Evolutionary conservation across 139 green algal genomes (phyloP).

Genomic region (Penium margaritaceum): DNA sequence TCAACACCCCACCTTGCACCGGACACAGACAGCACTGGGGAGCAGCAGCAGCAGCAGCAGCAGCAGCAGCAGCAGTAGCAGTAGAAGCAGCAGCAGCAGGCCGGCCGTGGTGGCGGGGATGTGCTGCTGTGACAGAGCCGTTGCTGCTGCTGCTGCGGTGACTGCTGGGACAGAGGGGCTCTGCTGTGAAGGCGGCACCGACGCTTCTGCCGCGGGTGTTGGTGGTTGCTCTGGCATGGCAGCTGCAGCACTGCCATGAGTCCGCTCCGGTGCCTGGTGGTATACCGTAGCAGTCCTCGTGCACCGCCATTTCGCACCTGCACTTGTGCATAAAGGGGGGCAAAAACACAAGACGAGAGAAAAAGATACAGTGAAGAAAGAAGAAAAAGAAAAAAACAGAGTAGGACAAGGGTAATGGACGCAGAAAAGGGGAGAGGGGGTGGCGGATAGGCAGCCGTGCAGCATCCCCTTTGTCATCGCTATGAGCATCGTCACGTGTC

Average conservation of each 20-base stretch:
- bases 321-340: neutral
- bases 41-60: too few relatives aligned
- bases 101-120: too few relatives aligned
- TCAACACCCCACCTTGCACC: conserved; percentile 25
- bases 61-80: too few relatives aligned
- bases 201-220: too few relatives aligned
- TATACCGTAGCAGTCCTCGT: conserved; percentile 37
- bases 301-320: conserved; percentile 39
- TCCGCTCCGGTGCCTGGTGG: neutral
- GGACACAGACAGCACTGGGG: conserved; percentile 11
- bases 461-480: neutral
- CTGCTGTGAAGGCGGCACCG: too few relatives aligned
- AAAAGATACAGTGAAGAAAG: neutral
- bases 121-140: neutral
- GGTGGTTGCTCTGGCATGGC: neutral
- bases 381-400: neutral
- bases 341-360: neutral
- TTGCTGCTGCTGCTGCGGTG: neutral
- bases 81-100: too few relatives aligned
- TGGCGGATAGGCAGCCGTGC: too few relatives aligned
- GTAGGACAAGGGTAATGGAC: conserved; percentile 1
- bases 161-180: neutral
- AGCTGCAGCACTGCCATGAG: neutral
- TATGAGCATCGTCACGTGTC: too few relatives aligned
- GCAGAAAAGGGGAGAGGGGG: conserved; percentile 4